A percentile compares a stretch with the other conserved stretches of the same genome.
phyloP scores from a whole-genome alignment of 352 stramenopile genomes.

The Pythium brassicae region DNA sequence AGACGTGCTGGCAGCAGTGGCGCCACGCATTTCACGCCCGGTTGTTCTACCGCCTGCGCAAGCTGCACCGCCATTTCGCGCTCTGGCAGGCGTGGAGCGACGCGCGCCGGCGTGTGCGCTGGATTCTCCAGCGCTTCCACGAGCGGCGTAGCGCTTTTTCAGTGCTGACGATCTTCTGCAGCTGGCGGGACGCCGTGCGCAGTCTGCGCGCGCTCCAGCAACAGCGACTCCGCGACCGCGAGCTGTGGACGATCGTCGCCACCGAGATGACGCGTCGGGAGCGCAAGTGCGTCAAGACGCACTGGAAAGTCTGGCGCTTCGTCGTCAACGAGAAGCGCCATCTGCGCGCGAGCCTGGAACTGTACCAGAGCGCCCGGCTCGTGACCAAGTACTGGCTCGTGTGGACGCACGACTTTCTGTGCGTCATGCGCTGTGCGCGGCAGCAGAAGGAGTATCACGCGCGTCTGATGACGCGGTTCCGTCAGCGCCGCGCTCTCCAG shows the following conservation, averaged over 20 bases:
- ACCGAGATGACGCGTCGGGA: constrained; percentile 45
- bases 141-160: constrained; percentile 3
- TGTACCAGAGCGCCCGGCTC: constrained; percentile 44
- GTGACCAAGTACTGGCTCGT: constrained; percentile 60
- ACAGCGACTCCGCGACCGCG: constrained; percentile 42
- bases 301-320: constrained; percentile 44
- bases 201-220: constrained; percentile 40
- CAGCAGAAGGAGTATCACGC: background rate
- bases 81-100: constrained; percentile 26
- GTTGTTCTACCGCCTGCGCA: constrained; percentile 53
- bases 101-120: constrained; percentile 7
- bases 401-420: constrained; percentile 48
- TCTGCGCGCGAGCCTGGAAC: constrained; percentile 34
- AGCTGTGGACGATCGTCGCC: constrained; percentile 53
- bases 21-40: constrained; percentile 53
- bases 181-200: constrained; percentile 38
- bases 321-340: constrained; percentile 33
- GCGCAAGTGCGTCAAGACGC: constrained; percentile 27
- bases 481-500: constrained; percentile 14
- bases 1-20: constrained; percentile 47
- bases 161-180: constrained; percentile 13
- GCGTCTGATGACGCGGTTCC: constrained; percentile 2
- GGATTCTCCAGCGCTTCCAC: constrained; percentile 13
- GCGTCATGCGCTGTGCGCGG: constrained; percentile 2
- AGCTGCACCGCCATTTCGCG: constrained; percentile 23